Conservation (phyloP, 208 protist species). For the Naegleria gruberi region DNA sequence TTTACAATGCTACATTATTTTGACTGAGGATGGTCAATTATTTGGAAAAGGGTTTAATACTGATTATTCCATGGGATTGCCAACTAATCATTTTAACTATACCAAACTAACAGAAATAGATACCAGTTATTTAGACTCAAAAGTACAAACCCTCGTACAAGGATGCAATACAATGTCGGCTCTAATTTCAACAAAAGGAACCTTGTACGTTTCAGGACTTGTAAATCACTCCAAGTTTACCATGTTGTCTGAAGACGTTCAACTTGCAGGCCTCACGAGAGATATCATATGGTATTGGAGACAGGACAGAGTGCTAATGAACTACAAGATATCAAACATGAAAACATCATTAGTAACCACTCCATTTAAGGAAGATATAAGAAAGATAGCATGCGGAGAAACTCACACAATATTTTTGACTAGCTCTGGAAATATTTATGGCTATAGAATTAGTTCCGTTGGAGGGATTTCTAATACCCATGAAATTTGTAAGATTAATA, state of each 20-base stretch:
- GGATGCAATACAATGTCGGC: neutral
- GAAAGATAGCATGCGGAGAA: neutral
- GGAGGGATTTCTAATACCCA: neutral
- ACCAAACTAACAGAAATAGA: neutral
- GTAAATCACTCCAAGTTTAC: neutral
- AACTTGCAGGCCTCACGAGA: neutral
- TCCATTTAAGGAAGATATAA: neutral
- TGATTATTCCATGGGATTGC: neutral
- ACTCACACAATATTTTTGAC: neutral
- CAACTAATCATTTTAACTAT: neutral
- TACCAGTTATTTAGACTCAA: neutral
- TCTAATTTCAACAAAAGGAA: neutral
- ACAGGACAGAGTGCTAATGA: neutral
- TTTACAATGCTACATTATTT: neutral
- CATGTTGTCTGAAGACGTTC: too few relatives aligned
- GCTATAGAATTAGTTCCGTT: neutral
- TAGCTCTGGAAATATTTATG: neutral
- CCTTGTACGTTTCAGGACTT: neutral
- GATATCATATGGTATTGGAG: neutral
- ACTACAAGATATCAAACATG: neutral
- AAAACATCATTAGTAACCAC: neutral
- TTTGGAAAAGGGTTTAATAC: neutral
- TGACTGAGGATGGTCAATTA: neutral
- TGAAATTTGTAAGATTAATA: neutral
- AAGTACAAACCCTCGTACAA: neutral